Base-by-base conservation (phyloP, 768 basidiomycete genomes). In the Trametes gibbosa region DNA sequence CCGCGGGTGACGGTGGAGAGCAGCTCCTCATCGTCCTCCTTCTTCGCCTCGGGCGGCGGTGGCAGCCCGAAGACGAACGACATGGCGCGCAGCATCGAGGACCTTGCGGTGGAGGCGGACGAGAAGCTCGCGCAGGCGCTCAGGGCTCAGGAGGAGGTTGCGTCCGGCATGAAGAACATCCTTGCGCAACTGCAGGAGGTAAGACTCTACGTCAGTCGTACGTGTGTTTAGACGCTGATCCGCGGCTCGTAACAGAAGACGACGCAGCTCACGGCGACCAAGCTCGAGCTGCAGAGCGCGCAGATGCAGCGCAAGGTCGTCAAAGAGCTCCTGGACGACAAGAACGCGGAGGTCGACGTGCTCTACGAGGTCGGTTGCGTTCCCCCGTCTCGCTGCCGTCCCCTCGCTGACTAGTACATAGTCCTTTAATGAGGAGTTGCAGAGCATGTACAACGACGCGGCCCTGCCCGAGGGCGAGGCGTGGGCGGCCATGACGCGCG, bases 401-500 rank as follows among this genome's bases (percentile, higher is more conserved):
- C 54, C 13, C 46, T 57, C 59, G 56, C 62, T 39, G 27, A 47
- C 24, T 21, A 8, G 43, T 3, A 10, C 40, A 1, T 61, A 95
- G 93, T 90, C 92, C 2, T 95, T 97, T 76, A 96, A 97, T 70
- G 92, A 94, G 69, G 94, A 96, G 70, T 79, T 97, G 32, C 93
- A 95, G 63, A 85, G 83, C 17, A 92, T 96, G 90, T 96, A 86
- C 73, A 87, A 89, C 50, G 92, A 95, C 58, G 84, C 83, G 25
- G 83, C 88, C 59, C 81, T 95, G 49, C 92, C 94, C 12, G 84
- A 86, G 21, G 84, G 87, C 48, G 90, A 94, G 27, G 92, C 92
- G 1, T 95, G 89, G 84, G 70, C 75, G n/a, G 87, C 87, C 1
- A 80, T 96, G 79, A 81, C 84, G 25, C 79, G 83, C 62, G 71